These are phyloP conservation scores for Acanthamoeba sp. DNA, from an alignment of 208 protist species.

Conservation along the genomic window DNA sequence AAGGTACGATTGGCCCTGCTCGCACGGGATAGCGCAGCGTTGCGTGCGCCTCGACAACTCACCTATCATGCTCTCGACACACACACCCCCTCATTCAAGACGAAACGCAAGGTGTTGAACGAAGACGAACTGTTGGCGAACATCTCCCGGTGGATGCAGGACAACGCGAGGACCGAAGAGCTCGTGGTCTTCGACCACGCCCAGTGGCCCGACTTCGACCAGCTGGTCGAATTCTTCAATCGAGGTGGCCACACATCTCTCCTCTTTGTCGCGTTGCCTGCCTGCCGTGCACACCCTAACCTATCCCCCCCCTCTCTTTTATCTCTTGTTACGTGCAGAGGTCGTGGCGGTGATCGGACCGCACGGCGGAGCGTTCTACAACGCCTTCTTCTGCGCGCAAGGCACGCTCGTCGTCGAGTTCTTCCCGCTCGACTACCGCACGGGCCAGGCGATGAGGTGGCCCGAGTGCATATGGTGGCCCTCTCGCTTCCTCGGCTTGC, in stretches of 20 bases:
- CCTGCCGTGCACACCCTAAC: no score
- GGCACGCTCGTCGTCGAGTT: slow-evolving; percentile 46
- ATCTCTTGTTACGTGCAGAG: no score
- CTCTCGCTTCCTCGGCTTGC: neutral
- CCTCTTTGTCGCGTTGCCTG: no score
- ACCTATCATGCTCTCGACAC: no score
- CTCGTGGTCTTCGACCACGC: slow-evolving; percentile 1
- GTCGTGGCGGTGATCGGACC: slow-evolving; percentile 38
- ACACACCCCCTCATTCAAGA: no score
- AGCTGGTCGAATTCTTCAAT: slow-evolving; percentile 24
- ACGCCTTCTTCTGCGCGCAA: neutral
- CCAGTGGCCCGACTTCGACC: neutral
- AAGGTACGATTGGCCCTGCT: neutral
- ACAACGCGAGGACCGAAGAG: neutral
- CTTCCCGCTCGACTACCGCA: neutral
- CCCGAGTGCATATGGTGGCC: slow-evolving; percentile 64
- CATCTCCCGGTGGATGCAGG: neutral
- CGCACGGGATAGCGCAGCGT: no score
- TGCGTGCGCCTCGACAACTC: neutral
- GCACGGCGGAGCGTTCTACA: slow-evolving; percentile 64
- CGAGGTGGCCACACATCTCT: neutral
- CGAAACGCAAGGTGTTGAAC: neutral
- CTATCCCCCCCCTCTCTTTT: no score
- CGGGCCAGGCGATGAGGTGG: neutral
- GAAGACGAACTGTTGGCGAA: neutral